Conservation (phyloP, 768 basidiomycete genomes). For the Leccinum ochraceum region DNA sequence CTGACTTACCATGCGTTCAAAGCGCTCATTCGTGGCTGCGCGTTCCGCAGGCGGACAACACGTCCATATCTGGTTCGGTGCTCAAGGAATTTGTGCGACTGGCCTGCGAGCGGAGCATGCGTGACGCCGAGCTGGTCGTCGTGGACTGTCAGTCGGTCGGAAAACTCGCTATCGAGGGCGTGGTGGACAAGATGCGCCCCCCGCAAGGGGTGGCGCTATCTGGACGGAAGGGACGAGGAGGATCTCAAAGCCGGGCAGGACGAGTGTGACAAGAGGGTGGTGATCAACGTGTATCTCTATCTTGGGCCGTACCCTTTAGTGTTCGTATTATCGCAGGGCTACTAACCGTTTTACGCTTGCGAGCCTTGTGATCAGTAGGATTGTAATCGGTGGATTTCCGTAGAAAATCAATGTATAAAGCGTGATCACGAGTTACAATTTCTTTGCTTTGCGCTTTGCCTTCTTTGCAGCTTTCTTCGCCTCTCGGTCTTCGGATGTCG, state of each 20-base stretch:
- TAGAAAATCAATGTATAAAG: conserved; percentile 18
- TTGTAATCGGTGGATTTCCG: conserved; percentile 13
- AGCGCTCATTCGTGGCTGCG: conserved; percentile 60
- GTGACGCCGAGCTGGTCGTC: conserved; percentile 60
- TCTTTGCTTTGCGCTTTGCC: conserved; percentile 36
- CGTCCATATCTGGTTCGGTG: conserved; percentile 61
- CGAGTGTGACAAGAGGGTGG: conserved; percentile 77
- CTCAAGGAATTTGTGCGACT: conserved; percentile 68
- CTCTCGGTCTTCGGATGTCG: conserved; percentile 24
- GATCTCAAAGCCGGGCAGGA: conserved; percentile 73
- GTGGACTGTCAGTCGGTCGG: conserved; percentile 75
- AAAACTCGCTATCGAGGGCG: conserved; percentile 63
- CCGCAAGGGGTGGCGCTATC: conserved; percentile 60
- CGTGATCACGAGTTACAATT: conserved; percentile 11
- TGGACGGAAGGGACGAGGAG: conserved; percentile 70
- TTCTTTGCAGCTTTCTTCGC: conserved; percentile 35
- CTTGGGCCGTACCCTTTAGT: conserved; percentile 32
- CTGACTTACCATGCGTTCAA: conserved; percentile 66
- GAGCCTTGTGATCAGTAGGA: conserved; percentile 11
- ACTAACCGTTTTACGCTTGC: conserved; percentile 20
- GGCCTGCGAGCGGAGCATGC: conserved; percentile 46
- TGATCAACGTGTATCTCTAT: conserved; percentile 49
- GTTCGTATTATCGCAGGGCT: conserved; percentile 11
- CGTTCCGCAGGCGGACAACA: conserved; percentile 78
- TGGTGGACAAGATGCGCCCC: conserved; percentile 59